Evolutionary conservation across 768 basidiomycete genomes (phyloP), one percentile per base, ranked within the genome.

Genomic region (Auricularia auricula-judae): DNA sequence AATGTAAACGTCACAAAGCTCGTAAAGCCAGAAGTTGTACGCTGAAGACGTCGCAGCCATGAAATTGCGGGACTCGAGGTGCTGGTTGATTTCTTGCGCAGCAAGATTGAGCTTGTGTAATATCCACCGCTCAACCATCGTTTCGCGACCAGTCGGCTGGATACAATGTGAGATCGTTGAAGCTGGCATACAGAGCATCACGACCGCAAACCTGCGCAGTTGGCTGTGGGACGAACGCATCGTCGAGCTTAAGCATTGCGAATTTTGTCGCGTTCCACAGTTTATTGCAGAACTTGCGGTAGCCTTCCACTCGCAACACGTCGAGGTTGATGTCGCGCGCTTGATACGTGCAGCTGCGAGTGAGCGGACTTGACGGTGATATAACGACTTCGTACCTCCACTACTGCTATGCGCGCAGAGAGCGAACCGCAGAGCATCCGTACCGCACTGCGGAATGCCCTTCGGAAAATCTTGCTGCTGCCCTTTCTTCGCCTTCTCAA

Each of bases 401-500:
- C 56, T 35, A 11, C 88, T 86, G 4, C 91, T 93, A 74, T 98
- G 98, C 34, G 93, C 93, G 74, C 93, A 96, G 36, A 98, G 80
- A 3, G 96, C 92, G 77, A 99, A 98, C 53, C 97, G 80, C 70
- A 99, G 78, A 0, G 97, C 97, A 72, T 98, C 97, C 5, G 94
- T 95, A 36, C 97, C 97, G 72, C 97, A 99, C 75, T 99, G 93
- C 0, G 97, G 97, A 65, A 99, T 99, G 16, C 97, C 97, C 75
- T 93, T 97, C 11, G 96, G 96, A 81, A 94, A 99, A 74, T 98
- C 90, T 75, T 96, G 96, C 86, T 98, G 98, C 82, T 99, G 97
- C 10, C 96, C 97, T 10, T 87, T 81, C 68, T 87, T 89, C 1
- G 96, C 97, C 75, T 95, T 96, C 42, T 76, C 72, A 65, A 98